Evolutionary conservation across 2,329 filamentous ascomycete species (phyloP).

Genomic region (Plectosphaerella plurivora): DNA sequence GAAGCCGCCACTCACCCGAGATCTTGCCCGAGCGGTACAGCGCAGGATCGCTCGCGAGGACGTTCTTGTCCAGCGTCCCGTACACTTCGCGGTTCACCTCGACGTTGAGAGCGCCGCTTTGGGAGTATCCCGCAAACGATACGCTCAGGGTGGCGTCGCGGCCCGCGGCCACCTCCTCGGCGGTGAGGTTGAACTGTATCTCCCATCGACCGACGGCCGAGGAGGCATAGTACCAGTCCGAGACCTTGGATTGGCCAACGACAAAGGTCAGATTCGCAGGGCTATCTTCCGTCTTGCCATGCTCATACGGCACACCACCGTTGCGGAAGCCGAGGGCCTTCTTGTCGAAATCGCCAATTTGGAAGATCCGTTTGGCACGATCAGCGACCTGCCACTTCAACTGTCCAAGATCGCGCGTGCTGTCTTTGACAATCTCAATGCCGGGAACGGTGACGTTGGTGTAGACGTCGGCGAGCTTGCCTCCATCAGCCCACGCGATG

Average conservation of each 20-base stretch:
- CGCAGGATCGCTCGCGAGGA: slow-evolving; percentile 7
- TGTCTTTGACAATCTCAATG: slow-evolving; percentile 23
- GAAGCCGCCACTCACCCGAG: slow-evolving; percentile 9
- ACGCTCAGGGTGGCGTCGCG: slow-evolving; percentile 26
- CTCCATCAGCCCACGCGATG: slow-evolving; percentile 40
- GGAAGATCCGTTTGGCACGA: slow-evolving; percentile 28
- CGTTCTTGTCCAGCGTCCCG: slow-evolving; percentile 7
- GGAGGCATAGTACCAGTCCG: slow-evolving; percentile 41
- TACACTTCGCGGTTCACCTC: slow-evolving; percentile 7
- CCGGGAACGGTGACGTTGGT: slow-evolving; percentile 33
- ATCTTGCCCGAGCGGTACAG: slow-evolving; percentile 9
- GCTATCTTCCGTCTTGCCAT: slow-evolving; percentile 33
- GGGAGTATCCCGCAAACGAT: slow-evolving; percentile 32
- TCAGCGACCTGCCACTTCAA: slow-evolving; percentile 4
- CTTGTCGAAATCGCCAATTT: slow-evolving; percentile 39
- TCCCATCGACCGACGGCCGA: slow-evolving; percentile 23
- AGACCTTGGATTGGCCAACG: slow-evolving; percentile 23
- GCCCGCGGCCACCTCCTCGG: slow-evolving; percentile 4
- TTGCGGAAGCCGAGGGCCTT: slow-evolving; percentile 34
- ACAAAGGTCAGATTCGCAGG: slow-evolving; percentile 37
- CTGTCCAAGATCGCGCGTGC: slow-evolving; percentile 4
- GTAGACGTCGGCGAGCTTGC: slow-evolving; percentile 31
- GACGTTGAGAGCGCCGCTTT: slow-evolving; percentile 6
- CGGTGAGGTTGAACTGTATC: slow-evolving; percentile 15
- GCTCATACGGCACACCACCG: slow-evolving; percentile 31